Conservation (phyloP, 2,329 filamentous ascomycete species). For the Colletotrichum orchidophilum region DNA sequence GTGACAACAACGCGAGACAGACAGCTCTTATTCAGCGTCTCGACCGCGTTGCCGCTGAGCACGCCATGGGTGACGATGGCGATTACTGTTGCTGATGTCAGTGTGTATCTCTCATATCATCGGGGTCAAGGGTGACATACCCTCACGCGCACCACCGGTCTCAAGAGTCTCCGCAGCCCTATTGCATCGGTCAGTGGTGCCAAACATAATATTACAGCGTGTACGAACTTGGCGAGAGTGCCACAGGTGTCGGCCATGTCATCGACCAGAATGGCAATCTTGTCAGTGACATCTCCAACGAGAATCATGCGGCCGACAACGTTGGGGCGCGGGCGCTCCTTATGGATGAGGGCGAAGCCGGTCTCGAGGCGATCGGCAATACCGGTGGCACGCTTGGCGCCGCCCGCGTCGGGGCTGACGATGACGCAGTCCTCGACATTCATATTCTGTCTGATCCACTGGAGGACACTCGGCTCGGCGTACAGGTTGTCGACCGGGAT, state of each 20-base stretch:
- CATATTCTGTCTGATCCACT: constrained; percentile 85
- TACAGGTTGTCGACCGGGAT: constrained; percentile 75
- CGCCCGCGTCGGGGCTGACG: constrained; percentile 86
- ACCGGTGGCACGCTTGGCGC: constrained; percentile 85
- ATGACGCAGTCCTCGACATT: constrained; percentile 82
- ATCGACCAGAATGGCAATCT: constrained; percentile 94
- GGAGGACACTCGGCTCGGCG: constrained; percentile 83
- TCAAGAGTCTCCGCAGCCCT: constrained; percentile 32
- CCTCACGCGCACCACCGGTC: constrained; percentile 27
- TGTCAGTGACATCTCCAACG: constrained; percentile 92
- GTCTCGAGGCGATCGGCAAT: constrained; percentile 87
- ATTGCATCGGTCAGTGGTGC: not conserved
- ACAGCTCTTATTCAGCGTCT: constrained; percentile 82
- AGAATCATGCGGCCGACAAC: constrained; percentile 92
- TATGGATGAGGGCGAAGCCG: constrained; percentile 88
- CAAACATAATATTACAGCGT: not conserved
- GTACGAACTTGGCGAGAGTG: constrained; percentile 82
- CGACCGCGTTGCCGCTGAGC: constrained; percentile 86
- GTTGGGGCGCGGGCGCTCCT: constrained; percentile 71
- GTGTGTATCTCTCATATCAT: not conserved
- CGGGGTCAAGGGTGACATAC: not conserved
- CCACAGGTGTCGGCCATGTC: constrained; percentile 98
- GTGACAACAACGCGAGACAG: constrained; percentile 86
- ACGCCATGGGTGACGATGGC: constrained; percentile 97
- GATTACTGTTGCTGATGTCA: constrained; percentile 59